A percentile compares a stretch with the other conserved stretches of the same genome.
Conservation (phyloP, 2,329 filamentous ascomycete genomes). For the Stachybotrys echinatus region DNA sequence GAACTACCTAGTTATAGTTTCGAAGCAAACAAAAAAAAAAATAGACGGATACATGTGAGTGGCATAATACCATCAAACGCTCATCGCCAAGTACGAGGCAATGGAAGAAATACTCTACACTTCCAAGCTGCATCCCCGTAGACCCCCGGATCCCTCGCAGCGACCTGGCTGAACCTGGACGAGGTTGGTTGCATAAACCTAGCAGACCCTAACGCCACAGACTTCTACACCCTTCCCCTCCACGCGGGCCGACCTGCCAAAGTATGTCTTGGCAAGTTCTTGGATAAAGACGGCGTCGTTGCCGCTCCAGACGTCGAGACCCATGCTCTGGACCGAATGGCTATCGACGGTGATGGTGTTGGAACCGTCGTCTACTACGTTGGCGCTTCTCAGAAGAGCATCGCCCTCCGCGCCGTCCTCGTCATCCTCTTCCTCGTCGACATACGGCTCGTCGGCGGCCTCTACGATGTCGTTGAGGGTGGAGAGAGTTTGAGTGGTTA, state of each 20-base stretch:
- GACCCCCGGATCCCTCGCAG: too few species aligned
- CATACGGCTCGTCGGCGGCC: constrained; percentile 36
- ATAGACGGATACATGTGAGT: too few species aligned
- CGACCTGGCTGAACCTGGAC: too few species aligned
- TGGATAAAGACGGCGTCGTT: constrained; percentile 64
- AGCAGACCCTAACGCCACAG: constrained; percentile 69
- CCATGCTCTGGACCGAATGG: constrained; percentile 65
- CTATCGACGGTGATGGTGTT: constrained; percentile 51
- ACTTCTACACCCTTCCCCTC: constrained; percentile 67
- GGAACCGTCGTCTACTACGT: constrained; percentile 26
- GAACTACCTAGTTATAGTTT: too few species aligned
- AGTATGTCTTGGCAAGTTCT: constrained; percentile 60
- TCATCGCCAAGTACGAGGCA: too few species aligned
- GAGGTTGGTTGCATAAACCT: constrained; percentile 3
- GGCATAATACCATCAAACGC: too few species aligned
- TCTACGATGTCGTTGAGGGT: constrained; percentile 58
- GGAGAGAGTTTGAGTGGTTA: constrained; percentile 61
- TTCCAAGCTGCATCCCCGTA: too few species aligned
- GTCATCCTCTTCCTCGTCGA: constrained; percentile 26
- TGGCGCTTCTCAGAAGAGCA: constrained; percentile 15
- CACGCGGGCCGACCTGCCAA: constrained; percentile 56
- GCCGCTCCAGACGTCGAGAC: constrained; percentile 72
- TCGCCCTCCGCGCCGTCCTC: constrained; percentile 27
- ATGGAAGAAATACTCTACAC: too few species aligned
- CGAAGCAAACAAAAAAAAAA: too few species aligned